Percentiles rank a stretch among this genome's conserved stretches.
Evolutionary conservation across 2,329 filamentous ascomycete species (phyloP).

Genomic region (Endothia cerciana): DNA sequence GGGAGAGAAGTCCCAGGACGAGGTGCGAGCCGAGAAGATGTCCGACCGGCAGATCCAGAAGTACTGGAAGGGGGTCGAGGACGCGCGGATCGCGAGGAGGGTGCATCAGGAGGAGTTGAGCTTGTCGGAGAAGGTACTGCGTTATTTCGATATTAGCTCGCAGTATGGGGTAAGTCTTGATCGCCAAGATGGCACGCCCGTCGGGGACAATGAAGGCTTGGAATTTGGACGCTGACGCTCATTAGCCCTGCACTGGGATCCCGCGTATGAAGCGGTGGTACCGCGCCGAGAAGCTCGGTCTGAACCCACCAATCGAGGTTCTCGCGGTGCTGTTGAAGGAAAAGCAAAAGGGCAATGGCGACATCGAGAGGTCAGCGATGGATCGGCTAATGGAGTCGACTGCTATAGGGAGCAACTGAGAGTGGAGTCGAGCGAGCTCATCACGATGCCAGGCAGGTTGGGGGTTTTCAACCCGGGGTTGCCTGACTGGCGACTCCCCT

Average conservation of each 20-base stretch:
- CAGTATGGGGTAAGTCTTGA: slow-evolving; percentile 82
- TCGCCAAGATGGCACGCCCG: no score
- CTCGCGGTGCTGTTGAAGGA: slow-evolving; percentile 81
- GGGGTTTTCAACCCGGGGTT: neutral
- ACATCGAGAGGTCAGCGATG: slow-evolving; percentile 71
- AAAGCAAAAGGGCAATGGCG: slow-evolving; percentile 57
- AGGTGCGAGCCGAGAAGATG: slow-evolving; percentile 66
- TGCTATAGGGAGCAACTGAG: slow-evolving; percentile 41
- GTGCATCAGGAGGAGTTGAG: slow-evolving; percentile 79
- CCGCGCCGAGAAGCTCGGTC: slow-evolving; percentile 77
- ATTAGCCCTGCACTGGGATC: slow-evolving; percentile 85
- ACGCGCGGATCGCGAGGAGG: slow-evolving; percentile 65
- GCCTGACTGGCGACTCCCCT: neutral
- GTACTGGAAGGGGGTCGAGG: slow-evolving; percentile 80
- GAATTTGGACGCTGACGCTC: slow-evolving; percentile 14
- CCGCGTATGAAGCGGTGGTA: slow-evolving; percentile 83
- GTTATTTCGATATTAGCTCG: slow-evolving; percentile 89
- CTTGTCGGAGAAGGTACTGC: slow-evolving; percentile 80
- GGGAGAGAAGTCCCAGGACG: slow-evolving; percentile 52
- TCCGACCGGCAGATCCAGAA: slow-evolving; percentile 69
- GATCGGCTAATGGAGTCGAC: slow-evolving; percentile 66
- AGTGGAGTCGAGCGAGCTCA: neutral
- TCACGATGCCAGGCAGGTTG: neutral
- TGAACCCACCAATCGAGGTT: slow-evolving; percentile 90
- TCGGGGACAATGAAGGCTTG: neutral